These are phyloP conservation scores for Nematocida ironsii DNA, from an alignment of 371 early-diverging fungal genomes.

Conservation along the genomic window DNA sequence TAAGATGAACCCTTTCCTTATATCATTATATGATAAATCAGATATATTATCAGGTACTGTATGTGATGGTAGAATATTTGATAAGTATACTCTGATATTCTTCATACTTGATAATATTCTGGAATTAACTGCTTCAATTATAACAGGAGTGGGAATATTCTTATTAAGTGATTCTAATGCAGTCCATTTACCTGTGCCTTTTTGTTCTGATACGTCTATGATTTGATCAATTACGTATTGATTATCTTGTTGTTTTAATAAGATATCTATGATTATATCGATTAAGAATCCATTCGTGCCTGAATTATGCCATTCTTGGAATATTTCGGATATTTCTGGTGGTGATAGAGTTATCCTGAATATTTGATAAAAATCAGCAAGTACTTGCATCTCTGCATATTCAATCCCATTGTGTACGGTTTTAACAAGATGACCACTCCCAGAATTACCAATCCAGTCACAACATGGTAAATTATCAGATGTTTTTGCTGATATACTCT, in stretches of 20 bases:
- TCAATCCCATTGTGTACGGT: slow-evolving; percentile 99
- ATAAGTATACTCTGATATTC: slow-evolving; percentile 76
- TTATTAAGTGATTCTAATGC: slow-evolving; percentile 84
- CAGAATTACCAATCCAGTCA: slow-evolving; percentile 94
- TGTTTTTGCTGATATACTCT: slow-evolving; percentile 83
- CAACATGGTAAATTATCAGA: slow-evolving; percentile 82
- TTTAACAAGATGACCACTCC: slow-evolving; percentile 98
- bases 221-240: slow-evolving; percentile 88
- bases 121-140: slow-evolving; percentile 92
- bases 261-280: slow-evolving; percentile 85
- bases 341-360: slow-evolving; percentile 77
- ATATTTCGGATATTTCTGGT: slow-evolving; percentile 81
- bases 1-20: slow-evolving; percentile 80
- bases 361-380: slow-evolving; percentile 88
- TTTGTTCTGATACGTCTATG: slow-evolving; percentile 87
- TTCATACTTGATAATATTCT: slow-evolving; percentile 88
- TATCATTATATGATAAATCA: slow-evolving; percentile 75
- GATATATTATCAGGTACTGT: neutral
- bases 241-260: slow-evolving; percentile 77
- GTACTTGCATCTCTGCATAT: slow-evolving; percentile 98
- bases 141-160: slow-evolving; percentile 85
- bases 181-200: slow-evolving; percentile 98
- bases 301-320: slow-evolving; percentile 87
- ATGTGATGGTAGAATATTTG: neutral
- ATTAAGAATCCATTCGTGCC: slow-evolving; percentile 86